A percentile compares a stretch with the other conserved stretches of the same genome.
phyloP scores from a whole-genome alignment of 2,329 filamentous ascomycete species.

The Cadophora gregata region DNA sequence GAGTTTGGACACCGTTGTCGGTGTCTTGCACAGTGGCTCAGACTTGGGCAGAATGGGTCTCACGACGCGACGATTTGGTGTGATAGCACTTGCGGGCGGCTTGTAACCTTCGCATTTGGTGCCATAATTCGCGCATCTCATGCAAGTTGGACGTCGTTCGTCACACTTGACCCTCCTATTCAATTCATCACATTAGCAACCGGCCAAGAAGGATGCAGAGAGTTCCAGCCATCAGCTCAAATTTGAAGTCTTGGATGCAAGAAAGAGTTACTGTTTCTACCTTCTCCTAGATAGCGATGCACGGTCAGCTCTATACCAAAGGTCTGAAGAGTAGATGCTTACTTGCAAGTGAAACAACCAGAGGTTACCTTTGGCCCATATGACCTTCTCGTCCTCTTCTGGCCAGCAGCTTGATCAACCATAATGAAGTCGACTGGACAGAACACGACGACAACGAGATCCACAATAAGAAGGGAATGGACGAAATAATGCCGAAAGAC shows the following conservation, averaged over 20 bases:
- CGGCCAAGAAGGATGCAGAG: background rate
- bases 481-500: no score
- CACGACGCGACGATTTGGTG: no score
- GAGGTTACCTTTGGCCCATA: background rate
- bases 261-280: background rate
- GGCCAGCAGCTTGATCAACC: background rate
- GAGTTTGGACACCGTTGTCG: background rate
- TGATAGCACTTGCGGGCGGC: no score
- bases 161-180: constrained; percentile 7
- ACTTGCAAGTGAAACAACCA: background rate
- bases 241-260: no score
- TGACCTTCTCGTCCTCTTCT: background rate
- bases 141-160: background rate
- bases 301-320: no score
- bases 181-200: background rate
- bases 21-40: no score
- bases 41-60: background rate
- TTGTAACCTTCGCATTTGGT: constrained; percentile 3
- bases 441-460: no score
- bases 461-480: no score
- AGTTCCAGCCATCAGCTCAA: no score
- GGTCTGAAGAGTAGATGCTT: background rate
- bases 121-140: constrained; percentile 1
- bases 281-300: background rate
- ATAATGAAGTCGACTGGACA: no score